phyloP scores from a whole-genome alignment of 2,329 filamentous ascomycete genomes.

The Aspergillus calidoustus region DNA sequence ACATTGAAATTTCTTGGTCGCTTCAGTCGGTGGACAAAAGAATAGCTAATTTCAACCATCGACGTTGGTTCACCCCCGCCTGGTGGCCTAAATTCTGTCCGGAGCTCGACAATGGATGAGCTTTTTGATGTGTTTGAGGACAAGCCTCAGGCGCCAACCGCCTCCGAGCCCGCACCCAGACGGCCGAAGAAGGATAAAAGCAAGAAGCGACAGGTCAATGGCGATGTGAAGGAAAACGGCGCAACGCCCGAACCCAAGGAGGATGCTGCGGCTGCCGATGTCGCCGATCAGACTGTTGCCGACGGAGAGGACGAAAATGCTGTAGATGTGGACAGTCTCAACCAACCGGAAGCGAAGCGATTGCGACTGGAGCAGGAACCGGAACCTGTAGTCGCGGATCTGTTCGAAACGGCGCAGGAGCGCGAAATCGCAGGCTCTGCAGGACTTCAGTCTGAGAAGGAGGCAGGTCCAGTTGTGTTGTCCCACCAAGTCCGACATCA shows the following conservation, averaged over 20 bases:
- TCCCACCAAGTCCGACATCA: constrained; percentile 99
- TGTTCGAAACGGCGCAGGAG: constrained; percentile 93
- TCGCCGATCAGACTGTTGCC: constrained; percentile 20
- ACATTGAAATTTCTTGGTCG: constrained; percentile 41
- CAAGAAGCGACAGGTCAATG: constrained; percentile 87
- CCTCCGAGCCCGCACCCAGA: constrained; percentile 38
- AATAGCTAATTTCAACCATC: constrained; percentile 24
- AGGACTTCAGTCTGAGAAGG: constrained; percentile 66
- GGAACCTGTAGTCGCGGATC: constrained; percentile 85
- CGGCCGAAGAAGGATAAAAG: constrained; percentile 62
- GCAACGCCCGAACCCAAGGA: constrained; percentile 38
- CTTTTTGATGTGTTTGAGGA: constrained; percentile 84
- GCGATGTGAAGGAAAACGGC: constrained; percentile 66
- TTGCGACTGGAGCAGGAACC: constrained; percentile 62
- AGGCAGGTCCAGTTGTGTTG: constrained; percentile 71
- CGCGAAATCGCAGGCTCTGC: constrained; percentile 83
- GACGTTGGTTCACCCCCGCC: constrained; percentile 22
- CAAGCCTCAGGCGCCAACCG: constrained; percentile 54
- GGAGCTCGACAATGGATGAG: constrained; percentile 66
- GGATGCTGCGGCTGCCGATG: constrained; percentile 29
- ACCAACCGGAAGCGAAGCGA: constrained; percentile 52
- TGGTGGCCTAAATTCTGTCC: constrained; percentile 22
- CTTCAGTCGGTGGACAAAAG: constrained; percentile 17
- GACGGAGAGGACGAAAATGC: constrained; percentile 24
- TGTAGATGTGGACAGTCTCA: constrained; percentile 32